These are phyloP conservation scores for Millerozyma miso DNA, from an alignment of 805 yeast species.

Conservation along the genomic window DNA sequence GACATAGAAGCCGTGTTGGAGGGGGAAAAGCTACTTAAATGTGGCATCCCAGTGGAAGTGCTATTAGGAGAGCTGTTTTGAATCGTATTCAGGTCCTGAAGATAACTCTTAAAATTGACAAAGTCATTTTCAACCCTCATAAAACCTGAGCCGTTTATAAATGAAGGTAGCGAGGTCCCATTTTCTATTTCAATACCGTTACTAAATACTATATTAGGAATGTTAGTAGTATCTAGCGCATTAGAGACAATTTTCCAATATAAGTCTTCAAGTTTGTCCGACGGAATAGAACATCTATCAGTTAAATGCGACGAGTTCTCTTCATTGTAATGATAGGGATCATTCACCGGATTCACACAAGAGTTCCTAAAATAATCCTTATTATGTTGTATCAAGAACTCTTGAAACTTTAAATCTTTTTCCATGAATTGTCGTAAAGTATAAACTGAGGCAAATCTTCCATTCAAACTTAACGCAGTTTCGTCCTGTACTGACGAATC, in stretches of 20 bases:
- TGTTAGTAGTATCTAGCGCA: slow-evolving; percentile 2
- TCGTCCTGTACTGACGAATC: slow-evolving; percentile 14
- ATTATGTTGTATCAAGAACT: slow-evolving; percentile 19
- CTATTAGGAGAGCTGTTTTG: slow-evolving; percentile 8
- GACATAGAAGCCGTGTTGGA: slow-evolving; percentile 2
- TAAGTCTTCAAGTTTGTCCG: slow-evolving; percentile 33
- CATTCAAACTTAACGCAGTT: slow-evolving; percentile 12
- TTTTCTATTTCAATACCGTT: slow-evolving; percentile 25
- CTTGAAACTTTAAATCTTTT: slow-evolving; percentile 45
- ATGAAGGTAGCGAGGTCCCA: slow-evolving; percentile 22
- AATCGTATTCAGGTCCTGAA: slow-evolving; percentile 14
- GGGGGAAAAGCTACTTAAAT: slow-evolving; percentile 1
- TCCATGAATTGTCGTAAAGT: slow-evolving; percentile 57
- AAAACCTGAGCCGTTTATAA: slow-evolving; percentile 36
- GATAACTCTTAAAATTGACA: slow-evolving; percentile 19
- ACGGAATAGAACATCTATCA: slow-evolving; percentile 12
- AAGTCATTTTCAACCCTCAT: slow-evolving; percentile 25
- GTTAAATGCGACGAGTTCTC: slow-evolving; percentile 3
- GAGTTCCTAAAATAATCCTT: slow-evolving; percentile 4
- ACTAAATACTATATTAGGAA: slow-evolving; percentile 11
- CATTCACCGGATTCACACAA: slow-evolving; percentile 1
- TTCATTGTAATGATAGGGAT: slow-evolving; percentile 1
- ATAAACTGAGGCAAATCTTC: slow-evolving; percentile 46
- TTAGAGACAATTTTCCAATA: slow-evolving; percentile 40
- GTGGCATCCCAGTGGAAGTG: neutral